These are phyloP conservation scores for Nannochloris sp. DNA, from an alignment of 139 green algal species.

Conservation along the genomic window DNA sequence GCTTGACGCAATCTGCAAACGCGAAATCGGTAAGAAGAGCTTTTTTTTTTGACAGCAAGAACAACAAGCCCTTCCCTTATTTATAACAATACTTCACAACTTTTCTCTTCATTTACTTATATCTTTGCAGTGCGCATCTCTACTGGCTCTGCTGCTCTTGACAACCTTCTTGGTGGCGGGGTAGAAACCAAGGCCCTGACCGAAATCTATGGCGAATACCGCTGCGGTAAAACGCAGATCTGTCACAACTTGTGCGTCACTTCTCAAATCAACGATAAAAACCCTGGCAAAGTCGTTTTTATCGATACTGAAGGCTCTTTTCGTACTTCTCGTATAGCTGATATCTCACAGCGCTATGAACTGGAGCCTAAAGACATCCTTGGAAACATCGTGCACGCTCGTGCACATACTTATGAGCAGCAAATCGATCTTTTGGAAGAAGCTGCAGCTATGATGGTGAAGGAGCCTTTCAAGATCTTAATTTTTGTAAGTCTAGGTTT, in stretches of 20 bases:
- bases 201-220: slow-evolving; percentile 80
- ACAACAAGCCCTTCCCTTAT: too few species aligned
- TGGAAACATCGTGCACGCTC: slow-evolving; percentile 70
- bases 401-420: slow-evolving; percentile 76
- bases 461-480: slow-evolving; percentile 61
- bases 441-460: slow-evolving; percentile 61
- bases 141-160: slow-evolving; percentile 55
- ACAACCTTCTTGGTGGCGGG: slow-evolving; percentile 76
- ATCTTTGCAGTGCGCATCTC: slow-evolving; percentile 47
- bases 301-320: slow-evolving; percentile 96
- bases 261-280: slow-evolving; percentile 39
- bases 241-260: slow-evolving; percentile 82
- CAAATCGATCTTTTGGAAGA: slow-evolving; percentile 48
- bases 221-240: slow-evolving; percentile 78
- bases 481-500: slow-evolving; percentile 13
- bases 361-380: slow-evolving; percentile 70
- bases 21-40: neutral
- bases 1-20: slow-evolving; percentile 14
- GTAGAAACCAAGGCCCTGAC: slow-evolving; percentile 80
- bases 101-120: neutral
- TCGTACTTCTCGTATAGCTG: slow-evolving; percentile 65
- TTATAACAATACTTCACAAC: neutral
- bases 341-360: slow-evolving; percentile 78
- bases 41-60: neutral
- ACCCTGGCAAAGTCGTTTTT: slow-evolving; percentile 50